phyloP scores from a whole-genome alignment of 2,329 filamentous ascomycete genomes.

The Exophiala sp. region DNA sequence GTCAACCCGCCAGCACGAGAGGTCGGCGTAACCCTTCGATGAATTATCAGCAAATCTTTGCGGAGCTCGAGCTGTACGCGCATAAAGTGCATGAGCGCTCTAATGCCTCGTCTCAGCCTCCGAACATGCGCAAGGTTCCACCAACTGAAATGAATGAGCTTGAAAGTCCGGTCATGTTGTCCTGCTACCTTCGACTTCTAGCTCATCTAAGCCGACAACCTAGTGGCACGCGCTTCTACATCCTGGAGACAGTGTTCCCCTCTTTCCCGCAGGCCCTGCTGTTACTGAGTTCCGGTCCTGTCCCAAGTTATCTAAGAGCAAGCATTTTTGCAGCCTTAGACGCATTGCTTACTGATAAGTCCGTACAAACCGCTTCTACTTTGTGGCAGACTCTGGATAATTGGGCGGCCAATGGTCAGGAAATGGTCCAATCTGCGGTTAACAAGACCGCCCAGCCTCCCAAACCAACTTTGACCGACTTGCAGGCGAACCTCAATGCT shows the following conservation, averaged over 20 bases:
- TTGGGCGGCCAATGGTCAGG: conserved; percentile 26
- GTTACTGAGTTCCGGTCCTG: conserved; percentile 71
- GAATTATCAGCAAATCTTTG: conserved; percentile 90
- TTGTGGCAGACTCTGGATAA: conserved; percentile 61
- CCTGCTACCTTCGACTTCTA: conserved; percentile 86
- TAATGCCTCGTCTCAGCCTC: conserved; percentile 50
- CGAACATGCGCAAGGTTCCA: conserved; percentile 59
- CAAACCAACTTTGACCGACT: conserved; percentile 36
- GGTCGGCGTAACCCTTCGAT: conserved; percentile 79
- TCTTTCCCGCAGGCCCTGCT: conserved; percentile 72
- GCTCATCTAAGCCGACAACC: conserved; percentile 77
- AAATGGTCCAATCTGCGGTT: conserved; percentile 11
- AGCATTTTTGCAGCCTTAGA: conserved; percentile 77
- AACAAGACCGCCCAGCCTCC: conserved; percentile 20
- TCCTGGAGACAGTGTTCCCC: conserved; percentile 65
- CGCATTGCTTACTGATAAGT: conserved; percentile 73
- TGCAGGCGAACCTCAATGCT: conserved; percentile 67
- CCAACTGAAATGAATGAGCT: conserved; percentile 76
- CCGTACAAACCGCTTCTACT: conserved; percentile 47
- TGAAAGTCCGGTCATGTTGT: conserved; percentile 93
- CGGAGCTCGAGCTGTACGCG: conserved; percentile 81
- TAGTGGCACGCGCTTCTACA: conserved; percentile 65
- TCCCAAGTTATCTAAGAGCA: conserved; percentile 73
- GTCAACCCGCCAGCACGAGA: conserved; percentile 61
- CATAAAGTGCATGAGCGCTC: conserved; percentile 73